Evolutionary conservation across 331 rosid species (phyloP), one percentile per base, ranked within the genome.

Genomic region (Prunus yedoensis): DNA sequence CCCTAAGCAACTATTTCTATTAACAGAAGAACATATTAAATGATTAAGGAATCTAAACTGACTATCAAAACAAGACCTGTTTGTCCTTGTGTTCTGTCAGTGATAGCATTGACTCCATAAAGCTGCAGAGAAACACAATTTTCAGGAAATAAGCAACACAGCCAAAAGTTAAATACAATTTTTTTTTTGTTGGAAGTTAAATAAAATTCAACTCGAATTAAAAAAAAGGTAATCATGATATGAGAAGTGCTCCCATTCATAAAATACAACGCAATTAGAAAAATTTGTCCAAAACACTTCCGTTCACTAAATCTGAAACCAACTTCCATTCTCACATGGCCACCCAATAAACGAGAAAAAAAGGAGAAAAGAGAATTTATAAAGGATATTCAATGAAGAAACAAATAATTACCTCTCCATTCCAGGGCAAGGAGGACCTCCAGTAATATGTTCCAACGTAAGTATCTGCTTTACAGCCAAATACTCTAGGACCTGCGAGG

Each of bases 71-170:
- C 71, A 41, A 61, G 25, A 95, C 99, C 99, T 91, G 97, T 88
- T 84, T 95, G 90, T 95, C 99, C 50, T 86, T 91, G 58, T 95
- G 99, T 85, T 95, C 99, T 1, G 99, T 92, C 87, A 95, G 86
- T 74, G 98, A 89, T 76, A 95, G 81, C 81, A 95, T 89, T 1
- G 99, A 95, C 63, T 86, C 93, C 83, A 73, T 79, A 91, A 95
- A 89, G 82, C 99, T 95, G 99, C 86, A 91, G 35, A 79, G 47
- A 77, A 73, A 79, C 77, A 74, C 17, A 58, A 43, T 54, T 68
- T 52, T 86, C 72, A 83, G 83, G 74, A 45, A 81, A 74, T 45
- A 43, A 74, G 72, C 60, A 58, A 21, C 32, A 46, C 56, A 43
- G 68, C 75, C 20, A 28, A 21, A 14, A 57, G 63, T 35, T 32